Evolutionary conservation across 345 rosid species (phyloP).

Genomic region (Noccaea bulbosa): DNA sequence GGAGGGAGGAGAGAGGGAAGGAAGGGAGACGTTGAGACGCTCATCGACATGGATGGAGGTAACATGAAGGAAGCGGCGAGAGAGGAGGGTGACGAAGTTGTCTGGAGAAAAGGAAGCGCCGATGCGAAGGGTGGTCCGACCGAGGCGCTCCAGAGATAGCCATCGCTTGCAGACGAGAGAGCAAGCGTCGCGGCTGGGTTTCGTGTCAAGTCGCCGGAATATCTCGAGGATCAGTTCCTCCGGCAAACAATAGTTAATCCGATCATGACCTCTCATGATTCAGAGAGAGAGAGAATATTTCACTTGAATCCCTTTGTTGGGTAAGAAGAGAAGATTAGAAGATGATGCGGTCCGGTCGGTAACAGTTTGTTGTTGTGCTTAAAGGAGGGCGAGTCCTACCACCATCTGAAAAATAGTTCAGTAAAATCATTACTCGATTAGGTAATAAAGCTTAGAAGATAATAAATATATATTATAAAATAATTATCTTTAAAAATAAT

Average conservation of each 20-base stretch:
- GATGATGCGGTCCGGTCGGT: not conserved
- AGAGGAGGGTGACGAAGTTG: conserved; percentile 60
- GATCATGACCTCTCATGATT: conserved; percentile 71
- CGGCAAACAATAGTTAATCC: conserved; percentile 74
- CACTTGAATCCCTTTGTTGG: not conserved
- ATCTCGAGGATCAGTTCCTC: conserved; percentile 82
- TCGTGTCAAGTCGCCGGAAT: conserved; percentile 68
- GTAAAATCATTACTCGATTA: too few relatives aligned
- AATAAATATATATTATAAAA: too few relatives aligned
- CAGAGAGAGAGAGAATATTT: conserved; percentile 5
- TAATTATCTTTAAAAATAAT: too few relatives aligned
- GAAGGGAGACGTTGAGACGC: conserved; percentile 61
- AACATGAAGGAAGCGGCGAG: conserved; percentile 70
- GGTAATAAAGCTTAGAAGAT: too few relatives aligned
- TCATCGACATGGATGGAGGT: conserved; percentile 74
- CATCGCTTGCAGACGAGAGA: conserved; percentile 95
- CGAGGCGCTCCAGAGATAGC: conserved; percentile 75
- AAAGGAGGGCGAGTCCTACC: too few relatives aligned
- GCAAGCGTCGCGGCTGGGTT: conserved; percentile 71
- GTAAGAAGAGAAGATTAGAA: too few relatives aligned
- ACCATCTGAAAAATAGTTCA: too few relatives aligned
- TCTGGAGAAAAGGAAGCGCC: conserved; percentile 82
- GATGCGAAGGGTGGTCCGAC: conserved; percentile 81
- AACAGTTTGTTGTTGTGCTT: not conserved
- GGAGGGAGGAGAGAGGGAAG: conserved; percentile 41